Evolutionary conservation across 2,329 filamentous ascomycete genomes (phyloP).

Genomic region (Trichophaea hybrida): DNA sequence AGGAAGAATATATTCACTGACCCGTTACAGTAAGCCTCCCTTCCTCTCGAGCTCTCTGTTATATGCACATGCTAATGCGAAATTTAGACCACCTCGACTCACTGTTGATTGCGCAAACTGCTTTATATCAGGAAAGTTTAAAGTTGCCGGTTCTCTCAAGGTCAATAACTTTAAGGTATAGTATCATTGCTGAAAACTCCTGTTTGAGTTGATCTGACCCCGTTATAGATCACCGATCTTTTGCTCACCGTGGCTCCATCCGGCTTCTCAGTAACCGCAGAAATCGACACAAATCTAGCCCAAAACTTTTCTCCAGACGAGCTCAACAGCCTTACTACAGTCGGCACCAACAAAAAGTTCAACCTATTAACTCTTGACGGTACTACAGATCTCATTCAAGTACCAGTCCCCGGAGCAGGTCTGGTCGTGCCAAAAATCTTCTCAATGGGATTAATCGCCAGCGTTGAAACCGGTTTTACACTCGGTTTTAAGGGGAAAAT

Average conservation of each 20-base stretch:
- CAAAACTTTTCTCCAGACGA: not conserved
- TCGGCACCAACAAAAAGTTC: constrained; percentile 19
- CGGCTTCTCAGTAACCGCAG: constrained; percentile 13
- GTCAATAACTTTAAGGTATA: constrained; percentile 14
- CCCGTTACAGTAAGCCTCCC: constrained; percentile 11
- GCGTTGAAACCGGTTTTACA: constrained; percentile 25
- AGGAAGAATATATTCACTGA: constrained; percentile 24
- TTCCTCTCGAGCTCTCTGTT: not conserved
- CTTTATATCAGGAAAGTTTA: constrained; percentile 26
- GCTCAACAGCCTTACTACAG: not conserved
- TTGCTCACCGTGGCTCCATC: constrained; percentile 21
- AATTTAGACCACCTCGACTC: constrained; percentile 12
- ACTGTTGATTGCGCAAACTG: constrained; percentile 27
- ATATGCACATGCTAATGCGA: not conserved
- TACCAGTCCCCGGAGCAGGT: constrained; percentile 26
- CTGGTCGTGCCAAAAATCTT: constrained; percentile 26
- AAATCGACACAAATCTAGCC: not conserved
- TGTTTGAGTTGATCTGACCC: not conserved
- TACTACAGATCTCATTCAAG: not conserved
- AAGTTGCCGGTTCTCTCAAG: constrained; percentile 25
- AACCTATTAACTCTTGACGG: constrained; percentile 13
- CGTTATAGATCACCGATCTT: constrained; percentile 16
- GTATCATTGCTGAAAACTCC: not conserved
- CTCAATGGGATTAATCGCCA: constrained; percentile 25
- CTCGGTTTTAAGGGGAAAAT: constrained; percentile 21